Conservation (phyloP, 1,284 basidiomycete genomes). For the Austroboletus niveus region DNA sequence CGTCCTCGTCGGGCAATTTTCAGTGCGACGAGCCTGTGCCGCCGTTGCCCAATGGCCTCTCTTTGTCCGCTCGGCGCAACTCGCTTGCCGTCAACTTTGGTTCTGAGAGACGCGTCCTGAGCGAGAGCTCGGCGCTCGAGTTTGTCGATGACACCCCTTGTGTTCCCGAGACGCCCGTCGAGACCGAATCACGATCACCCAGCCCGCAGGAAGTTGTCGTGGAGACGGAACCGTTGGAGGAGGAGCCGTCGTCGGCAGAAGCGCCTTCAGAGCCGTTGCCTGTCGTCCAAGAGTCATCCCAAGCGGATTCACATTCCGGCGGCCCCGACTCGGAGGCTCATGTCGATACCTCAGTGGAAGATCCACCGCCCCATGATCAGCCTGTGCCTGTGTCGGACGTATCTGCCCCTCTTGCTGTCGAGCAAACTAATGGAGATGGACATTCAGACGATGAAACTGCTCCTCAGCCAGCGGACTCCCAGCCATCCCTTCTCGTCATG, state of each 20-base stretch:
- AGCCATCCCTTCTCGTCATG: neutral
- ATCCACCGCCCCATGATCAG: neutral
- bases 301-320: neutral
- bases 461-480: constrained; percentile 14
- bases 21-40: constrained; percentile 26
- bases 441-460: constrained; percentile 16
- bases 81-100: constrained; percentile 28
- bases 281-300: neutral
- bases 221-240: neutral
- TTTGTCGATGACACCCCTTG: constrained; percentile 1
- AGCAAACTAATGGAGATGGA: constrained; percentile 7
- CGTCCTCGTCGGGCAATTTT: constrained; percentile 4
- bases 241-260: neutral
- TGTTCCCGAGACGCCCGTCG: constrained; percentile 8
- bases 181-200: neutral
- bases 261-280: neutral
- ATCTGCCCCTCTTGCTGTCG: neutral
- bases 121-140: constrained; percentile 1
- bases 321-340: neutral
- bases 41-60: constrained; percentile 16
- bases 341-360: neutral
- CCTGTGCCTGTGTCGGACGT: constrained; percentile 1
- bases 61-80: constrained; percentile 21
- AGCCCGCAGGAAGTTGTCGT: neutral
- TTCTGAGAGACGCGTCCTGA: constrained; percentile 17